These are phyloP conservation scores for Stropharia rugosoannulata DNA, from an alignment of 768 basidiomycete species.

Conservation along the genomic window DNA sequence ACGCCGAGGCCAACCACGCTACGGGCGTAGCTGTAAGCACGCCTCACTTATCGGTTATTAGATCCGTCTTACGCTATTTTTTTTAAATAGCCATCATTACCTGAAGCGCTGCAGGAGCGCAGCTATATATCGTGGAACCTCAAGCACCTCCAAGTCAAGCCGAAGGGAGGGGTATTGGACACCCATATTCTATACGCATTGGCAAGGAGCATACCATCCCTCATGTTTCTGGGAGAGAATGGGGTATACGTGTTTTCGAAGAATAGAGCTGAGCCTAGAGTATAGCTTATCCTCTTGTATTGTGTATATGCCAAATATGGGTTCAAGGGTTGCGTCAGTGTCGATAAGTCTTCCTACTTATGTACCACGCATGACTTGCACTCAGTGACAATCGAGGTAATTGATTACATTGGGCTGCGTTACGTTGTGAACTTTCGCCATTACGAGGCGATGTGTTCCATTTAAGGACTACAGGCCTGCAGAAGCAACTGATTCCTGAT, in stretches of 20 bases:
- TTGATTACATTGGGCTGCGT: too few species aligned
- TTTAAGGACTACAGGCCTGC: too few species aligned
- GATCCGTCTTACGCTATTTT: background rate
- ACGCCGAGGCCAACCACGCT: background rate
- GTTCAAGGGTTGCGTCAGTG: background rate
- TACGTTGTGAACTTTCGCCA: too few species aligned
- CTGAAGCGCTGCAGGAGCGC: constrained; percentile 24
- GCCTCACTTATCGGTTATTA: background rate
- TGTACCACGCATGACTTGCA: too few species aligned
- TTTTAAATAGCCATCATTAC: constrained; percentile 25
- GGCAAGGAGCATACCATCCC: constrained; percentile 31
- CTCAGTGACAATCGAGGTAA: too few species aligned
- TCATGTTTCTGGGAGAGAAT: constrained; percentile 5
- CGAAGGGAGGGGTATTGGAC: constrained; percentile 31
- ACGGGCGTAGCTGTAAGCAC: constrained; percentile 4
- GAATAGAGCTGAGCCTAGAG: background rate
- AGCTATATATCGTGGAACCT: constrained; percentile 33
- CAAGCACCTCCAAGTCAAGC: constrained; percentile 35
- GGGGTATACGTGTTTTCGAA: constrained; percentile 1
- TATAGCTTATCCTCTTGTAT: background rate
- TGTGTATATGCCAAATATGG: background rate
- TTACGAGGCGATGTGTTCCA: too few species aligned
- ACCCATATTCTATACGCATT: constrained; percentile 28
- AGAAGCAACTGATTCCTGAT: too few species aligned
- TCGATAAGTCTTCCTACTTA: too few species aligned